phyloP scores from a whole-genome alignment of 352 stramenopile genomes.

The Pythium vanterpoolii region DNA sequence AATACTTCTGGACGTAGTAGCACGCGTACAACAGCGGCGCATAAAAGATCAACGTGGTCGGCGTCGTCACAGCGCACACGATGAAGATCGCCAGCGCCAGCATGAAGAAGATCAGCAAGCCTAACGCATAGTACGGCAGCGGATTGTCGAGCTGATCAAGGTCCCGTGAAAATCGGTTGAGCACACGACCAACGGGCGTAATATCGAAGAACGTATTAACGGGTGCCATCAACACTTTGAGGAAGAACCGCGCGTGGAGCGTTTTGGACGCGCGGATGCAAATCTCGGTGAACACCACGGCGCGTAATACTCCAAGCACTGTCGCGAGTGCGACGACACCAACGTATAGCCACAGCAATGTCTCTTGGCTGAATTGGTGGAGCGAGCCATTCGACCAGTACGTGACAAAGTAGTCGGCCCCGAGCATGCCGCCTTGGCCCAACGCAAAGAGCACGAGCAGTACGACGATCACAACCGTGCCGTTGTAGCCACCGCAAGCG shows the following conservation, averaged over 20 bases:
- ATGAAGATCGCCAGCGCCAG: slow-evolving; percentile 68
- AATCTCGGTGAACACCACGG: slow-evolving; percentile 28
- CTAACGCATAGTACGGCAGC: slow-evolving; percentile 52
- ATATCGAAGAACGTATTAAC: slow-evolving; percentile 79
- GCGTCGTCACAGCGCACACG: slow-evolving; percentile 42
- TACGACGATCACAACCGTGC: neutral
- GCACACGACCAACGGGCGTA: slow-evolving; percentile 69
- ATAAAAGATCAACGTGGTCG: slow-evolving; percentile 68
- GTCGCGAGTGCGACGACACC: neutral
- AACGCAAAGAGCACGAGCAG: slow-evolving; percentile 10
- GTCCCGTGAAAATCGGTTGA: slow-evolving; percentile 82
- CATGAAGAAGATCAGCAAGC: slow-evolving; percentile 48
- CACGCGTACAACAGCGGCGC: slow-evolving; percentile 61
- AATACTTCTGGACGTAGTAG: slow-evolving; percentile 87
- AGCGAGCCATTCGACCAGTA: slow-evolving; percentile 81
- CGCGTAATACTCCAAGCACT: neutral
- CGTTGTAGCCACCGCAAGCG: slow-evolving; percentile 16
- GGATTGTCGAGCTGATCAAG: slow-evolving; percentile 70
- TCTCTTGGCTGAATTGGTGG: neutral
- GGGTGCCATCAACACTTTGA: slow-evolving; percentile 53
- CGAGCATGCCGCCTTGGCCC: slow-evolving; percentile 5
- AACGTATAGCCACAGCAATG: neutral
- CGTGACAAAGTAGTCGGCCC: slow-evolving; percentile 68
- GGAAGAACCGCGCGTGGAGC: slow-evolving; percentile 15
- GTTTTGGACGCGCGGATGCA: slow-evolving; percentile 62